These are phyloP conservation scores for Cruciata laevipes DNA, from an alignment of 257 asterid genomes.

Conservation along the genomic window DNA sequence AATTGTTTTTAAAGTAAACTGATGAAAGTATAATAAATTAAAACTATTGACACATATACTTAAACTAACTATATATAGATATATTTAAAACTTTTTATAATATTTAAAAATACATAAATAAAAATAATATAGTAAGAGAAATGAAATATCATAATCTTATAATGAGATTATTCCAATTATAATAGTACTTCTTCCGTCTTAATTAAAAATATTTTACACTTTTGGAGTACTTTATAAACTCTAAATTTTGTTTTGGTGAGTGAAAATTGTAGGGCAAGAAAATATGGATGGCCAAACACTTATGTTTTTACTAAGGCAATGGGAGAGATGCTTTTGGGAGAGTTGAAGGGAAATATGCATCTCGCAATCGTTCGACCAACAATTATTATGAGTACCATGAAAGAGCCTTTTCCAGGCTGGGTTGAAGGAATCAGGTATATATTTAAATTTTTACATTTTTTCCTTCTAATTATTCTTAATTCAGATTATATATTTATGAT, in stretches of 20 bases:
- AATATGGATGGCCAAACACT: conserved; percentile 82
- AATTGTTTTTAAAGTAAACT: too few species aligned
- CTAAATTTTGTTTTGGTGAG: background rate
- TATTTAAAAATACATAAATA: too few species aligned
- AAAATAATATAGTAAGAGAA: too few species aligned
- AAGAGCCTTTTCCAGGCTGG: conserved; percentile 91
- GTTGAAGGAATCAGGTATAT: conserved; percentile 84
- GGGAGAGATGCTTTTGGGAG: conserved; percentile 70
- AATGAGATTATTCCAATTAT: too few species aligned
- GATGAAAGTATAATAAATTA: too few species aligned
- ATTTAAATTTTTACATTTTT: background rate
- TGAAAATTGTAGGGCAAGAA: conserved; percentile 43
- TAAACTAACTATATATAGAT: too few species aligned
- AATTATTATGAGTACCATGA: conserved; percentile 56
- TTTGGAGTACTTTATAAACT: too few species aligned
- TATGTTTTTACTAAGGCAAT: conserved; percentile 75
- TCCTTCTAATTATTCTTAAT: background rate
- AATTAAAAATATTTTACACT: too few species aligned
- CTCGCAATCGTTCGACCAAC: conserved; percentile 68
- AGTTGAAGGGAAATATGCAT: conserved; percentile 34
- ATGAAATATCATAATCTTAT: too few species aligned
- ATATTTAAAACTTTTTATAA: too few species aligned
- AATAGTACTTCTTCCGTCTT: too few species aligned
- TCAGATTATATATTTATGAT: background rate
- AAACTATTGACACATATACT: too few species aligned